Percentiles rank a stretch among this genome's conserved stretches.
phyloP scores from a whole-genome alignment of 345 rosid genomes.

The Iberis pinnata region DNA sequence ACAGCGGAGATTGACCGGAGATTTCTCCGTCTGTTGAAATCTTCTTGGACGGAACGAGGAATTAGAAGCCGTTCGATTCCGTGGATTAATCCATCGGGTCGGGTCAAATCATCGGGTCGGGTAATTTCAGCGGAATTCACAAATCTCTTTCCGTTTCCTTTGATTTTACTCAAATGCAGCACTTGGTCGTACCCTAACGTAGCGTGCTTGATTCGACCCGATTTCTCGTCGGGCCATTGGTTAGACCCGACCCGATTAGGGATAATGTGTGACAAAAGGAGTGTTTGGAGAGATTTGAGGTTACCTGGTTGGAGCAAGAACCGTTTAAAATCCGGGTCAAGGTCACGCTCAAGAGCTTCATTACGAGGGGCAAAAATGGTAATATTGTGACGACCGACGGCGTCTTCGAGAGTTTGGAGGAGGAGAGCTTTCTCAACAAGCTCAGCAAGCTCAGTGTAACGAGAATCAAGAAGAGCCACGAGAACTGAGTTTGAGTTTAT shows the following conservation, averaged over 20 bases:
- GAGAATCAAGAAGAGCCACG: constrained; percentile 78
- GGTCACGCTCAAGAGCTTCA: constrained; percentile 65
- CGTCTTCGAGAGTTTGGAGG: constrained; percentile 56
- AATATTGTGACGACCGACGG: constrained; percentile 52
- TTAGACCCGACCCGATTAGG: constrained; percentile 40
- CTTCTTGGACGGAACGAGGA: constrained; percentile 68
- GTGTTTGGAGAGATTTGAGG: constrained; percentile 55
- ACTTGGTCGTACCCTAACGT: constrained; percentile 30
- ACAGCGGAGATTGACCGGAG: constrained; percentile 65
- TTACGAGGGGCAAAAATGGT: constrained; percentile 76
- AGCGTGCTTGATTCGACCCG: constrained; percentile 30
- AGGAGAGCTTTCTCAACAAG: constrained; percentile 71
- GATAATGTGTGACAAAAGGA: constrained; percentile 53
- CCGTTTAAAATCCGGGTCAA: constrained; percentile 70
- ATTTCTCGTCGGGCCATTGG: constrained; percentile 33
- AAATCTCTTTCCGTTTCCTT: constrained; percentile 26
- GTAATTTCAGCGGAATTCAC: constrained; percentile 44
- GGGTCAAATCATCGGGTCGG: constrained; percentile 39
- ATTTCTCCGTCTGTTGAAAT: constrained; percentile 54
- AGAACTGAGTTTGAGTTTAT: constrained; percentile 75
- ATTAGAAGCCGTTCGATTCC: constrained; percentile 61
- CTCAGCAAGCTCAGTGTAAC: constrained; percentile 68
- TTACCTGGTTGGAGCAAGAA: constrained; percentile 81
- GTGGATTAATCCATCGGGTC: constrained; percentile 76
- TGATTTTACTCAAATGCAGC: constrained; percentile 33